Evolutionary conservation across 805 yeast species (phyloP).

Genomic region (Saturnispora zaruensis): DNA sequence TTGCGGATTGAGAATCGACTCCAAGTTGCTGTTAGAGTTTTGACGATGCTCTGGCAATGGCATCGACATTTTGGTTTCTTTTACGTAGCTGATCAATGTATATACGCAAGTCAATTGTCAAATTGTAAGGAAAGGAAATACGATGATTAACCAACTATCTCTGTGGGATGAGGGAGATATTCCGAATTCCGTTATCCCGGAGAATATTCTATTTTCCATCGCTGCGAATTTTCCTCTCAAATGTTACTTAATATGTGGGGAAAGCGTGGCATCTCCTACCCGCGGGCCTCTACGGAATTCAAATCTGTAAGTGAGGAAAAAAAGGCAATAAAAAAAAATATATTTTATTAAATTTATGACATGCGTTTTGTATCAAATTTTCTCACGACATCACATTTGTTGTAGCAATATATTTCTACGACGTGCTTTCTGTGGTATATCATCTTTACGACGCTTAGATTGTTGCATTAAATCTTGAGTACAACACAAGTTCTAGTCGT

Average conservation of each 20-base stretch:
- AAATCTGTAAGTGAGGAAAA: neutral
- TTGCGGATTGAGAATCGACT: neutral
- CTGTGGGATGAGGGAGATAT: slow-evolving; percentile 1
- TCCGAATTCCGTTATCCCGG: neutral
- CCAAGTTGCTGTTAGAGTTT: neutral
- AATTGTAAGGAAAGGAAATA: neutral
- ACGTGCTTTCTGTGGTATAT: too few species aligned
- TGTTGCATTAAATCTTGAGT: too few species aligned
- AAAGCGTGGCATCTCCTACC: neutral
- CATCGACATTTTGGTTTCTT: neutral
- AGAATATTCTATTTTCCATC: neutral
- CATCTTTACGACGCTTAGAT: too few species aligned
- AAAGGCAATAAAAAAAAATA: too few species aligned
- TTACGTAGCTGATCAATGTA: neutral
- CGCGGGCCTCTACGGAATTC: neutral
- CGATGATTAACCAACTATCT: neutral
- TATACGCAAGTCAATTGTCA: neutral
- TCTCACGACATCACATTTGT: too few species aligned
- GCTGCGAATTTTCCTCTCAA: neutral
- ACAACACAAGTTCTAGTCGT: too few species aligned
- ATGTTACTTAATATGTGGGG: neutral
- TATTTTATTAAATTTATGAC: too few species aligned
- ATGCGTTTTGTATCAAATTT: too few species aligned
- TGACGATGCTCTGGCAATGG: slow-evolving; percentile 1
- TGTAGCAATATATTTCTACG: too few species aligned